Evolutionary conservation across 305 asterid genomes (phyloP), one percentile per base, ranked within the genome.

Genomic region (Nicotiana rustica): DNA sequence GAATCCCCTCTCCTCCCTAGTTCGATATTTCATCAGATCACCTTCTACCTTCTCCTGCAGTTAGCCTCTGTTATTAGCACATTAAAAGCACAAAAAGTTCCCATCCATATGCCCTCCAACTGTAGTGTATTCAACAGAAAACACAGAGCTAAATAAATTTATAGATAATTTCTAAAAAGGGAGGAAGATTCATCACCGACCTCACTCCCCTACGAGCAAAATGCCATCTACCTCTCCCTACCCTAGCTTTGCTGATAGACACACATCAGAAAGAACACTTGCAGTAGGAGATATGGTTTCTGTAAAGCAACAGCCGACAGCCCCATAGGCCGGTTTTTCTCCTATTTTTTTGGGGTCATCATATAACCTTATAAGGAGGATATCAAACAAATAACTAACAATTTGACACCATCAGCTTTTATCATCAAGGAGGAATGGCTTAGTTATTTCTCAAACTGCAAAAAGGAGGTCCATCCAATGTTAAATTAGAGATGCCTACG

Each of bases 71-170:
- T 29, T 35, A 25, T 71, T 25, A 21, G 41, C 47, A 47, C 61
- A 21, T 47, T 19, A 47, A 61, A 61, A 61, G 33, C 67, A 60
- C 29, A 60, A 60, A 69, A 69, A 29, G 1, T 52, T 52, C 59
- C 33, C 57, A 18, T 69, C 57, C 57, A 69, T 41, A 38, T 69
- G 33, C 77, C 59, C 59, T 68, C 55, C 76, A 69, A 69, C 41
- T 17, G 38, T 41, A 17, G 77, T 68, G 77, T 68, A 38, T 68
- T 67, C 9, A 12, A 18, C 56, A 38, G 38, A 69, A 68, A 69
- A 17, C 49, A 38, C 49, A 41, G 8, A n/a, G 29, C 56, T 69
- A 68, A 68, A n/a, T 38, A 68, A 68, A 38, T 49, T 38, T 68
- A 38, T 52, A 52, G 59, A 12, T 52, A 52, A 52, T 52, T 52